A percentile compares a stretch with the other conserved stretches of the same genome.
Conservation (phyloP, 2,329 filamentous ascomycete genomes). For the Fusarium scirpi region DNA sequence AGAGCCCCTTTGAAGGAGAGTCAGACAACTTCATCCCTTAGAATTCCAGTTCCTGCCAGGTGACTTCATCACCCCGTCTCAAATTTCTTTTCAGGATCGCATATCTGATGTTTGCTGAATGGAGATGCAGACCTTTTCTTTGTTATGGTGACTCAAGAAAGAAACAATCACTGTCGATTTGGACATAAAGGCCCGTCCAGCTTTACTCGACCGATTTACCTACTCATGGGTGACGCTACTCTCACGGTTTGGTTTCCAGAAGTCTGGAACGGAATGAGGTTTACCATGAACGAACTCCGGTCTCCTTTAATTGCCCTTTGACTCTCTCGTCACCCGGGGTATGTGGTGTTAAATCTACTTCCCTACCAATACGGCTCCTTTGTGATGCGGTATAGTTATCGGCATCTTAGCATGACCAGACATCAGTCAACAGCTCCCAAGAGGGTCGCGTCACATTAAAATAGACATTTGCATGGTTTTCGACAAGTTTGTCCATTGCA, state of each 20-base stretch:
- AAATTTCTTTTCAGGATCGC: conserved; percentile 1
- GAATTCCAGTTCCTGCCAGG: conserved; percentile 39
- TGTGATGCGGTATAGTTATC: conserved; percentile 13
- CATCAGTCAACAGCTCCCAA: not conserved
- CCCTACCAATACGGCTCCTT: not conserved
- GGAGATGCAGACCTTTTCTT: not conserved
- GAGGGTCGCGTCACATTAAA: not conserved
- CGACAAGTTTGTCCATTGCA: not conserved
- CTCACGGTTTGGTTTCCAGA: not conserved
- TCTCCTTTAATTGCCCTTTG: not conserved
- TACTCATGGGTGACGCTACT: not conserved
- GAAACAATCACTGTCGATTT: conserved; percentile 1
- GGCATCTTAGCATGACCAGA: not conserved
- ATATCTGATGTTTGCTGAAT: not conserved
- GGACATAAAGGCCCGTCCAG: not conserved
- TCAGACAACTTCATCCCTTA: conserved; percentile 45
- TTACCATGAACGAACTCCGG: not conserved
- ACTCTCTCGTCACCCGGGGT: not conserved
- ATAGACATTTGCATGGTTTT: conserved; percentile 1
- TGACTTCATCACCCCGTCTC: conserved; percentile 28
- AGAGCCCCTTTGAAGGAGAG: conserved; percentile 38
- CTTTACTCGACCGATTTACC: not conserved
- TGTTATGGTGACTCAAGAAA: not conserved
- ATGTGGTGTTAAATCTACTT: not conserved
- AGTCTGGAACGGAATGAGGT: conserved; percentile 19